phyloP scores from a whole-genome alignment of 129 eudicot species.

The Apium graveolens region DNA sequence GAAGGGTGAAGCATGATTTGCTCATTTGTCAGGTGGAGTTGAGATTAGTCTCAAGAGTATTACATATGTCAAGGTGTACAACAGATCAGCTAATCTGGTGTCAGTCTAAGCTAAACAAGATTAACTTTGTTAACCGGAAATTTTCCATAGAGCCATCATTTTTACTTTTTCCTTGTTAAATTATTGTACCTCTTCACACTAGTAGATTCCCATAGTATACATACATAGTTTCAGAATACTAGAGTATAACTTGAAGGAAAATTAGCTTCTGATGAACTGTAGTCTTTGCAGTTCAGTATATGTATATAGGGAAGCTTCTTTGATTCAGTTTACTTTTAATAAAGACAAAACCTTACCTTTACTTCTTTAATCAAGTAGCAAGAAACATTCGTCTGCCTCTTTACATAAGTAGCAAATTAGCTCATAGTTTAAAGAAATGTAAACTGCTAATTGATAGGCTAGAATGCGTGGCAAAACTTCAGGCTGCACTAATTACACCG shows the following conservation, averaged over 20 bases:
- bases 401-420: not conserved
- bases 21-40: slow-evolving; percentile 60
- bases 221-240: not conserved
- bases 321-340: not conserved
- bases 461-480: not conserved
- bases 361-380: not conserved
- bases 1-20: slow-evolving; percentile 31
- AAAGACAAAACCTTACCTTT: not conserved
- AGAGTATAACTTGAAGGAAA: not conserved
- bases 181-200: not conserved
- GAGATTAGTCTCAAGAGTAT: slow-evolving; percentile 60
- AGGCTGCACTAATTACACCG: no score
- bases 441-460: not conserved
- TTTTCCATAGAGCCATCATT: slow-evolving; percentile 56
- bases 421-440: not conserved
- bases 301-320: not conserved
- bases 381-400: not conserved
- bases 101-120: slow-evolving; percentile 48
- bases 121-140: slow-evolving; percentile 43
- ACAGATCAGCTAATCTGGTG: slow-evolving; percentile 79
- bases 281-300: not conserved
- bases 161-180: slow-evolving; percentile 70
- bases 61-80: slow-evolving; percentile 57
- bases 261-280: not conserved
- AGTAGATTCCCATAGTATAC: slow-evolving; percentile 14